Evolutionary conservation across 768 basidiomycete species (phyloP).

Genomic region (Cyathus striatus): DNA sequence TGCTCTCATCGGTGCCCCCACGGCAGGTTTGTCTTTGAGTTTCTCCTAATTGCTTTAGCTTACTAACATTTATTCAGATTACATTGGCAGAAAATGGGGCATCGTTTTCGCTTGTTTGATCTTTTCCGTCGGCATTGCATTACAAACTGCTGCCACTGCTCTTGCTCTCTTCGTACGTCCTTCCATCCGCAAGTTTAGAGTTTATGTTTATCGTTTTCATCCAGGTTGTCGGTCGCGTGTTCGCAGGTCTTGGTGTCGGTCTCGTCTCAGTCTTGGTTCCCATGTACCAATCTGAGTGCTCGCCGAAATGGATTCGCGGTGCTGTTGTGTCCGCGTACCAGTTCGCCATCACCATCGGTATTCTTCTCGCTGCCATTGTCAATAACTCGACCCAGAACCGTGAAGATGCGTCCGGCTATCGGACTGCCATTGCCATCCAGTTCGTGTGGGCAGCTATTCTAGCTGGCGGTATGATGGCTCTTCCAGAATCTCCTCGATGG

Average conservation of each 20-base stretch:
- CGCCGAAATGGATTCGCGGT: slow-evolving; percentile 75
- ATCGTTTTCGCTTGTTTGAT: slow-evolving; percentile 55
- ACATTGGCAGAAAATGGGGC: slow-evolving; percentile 50
- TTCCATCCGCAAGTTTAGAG: too few relatives aligned
- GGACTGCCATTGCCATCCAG: slow-evolving; percentile 69
- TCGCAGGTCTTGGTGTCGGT: slow-evolving; percentile 75
- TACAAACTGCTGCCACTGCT: slow-evolving; percentile 63
- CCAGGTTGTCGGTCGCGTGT: slow-evolving; percentile 21
- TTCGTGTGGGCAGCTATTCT: slow-evolving; percentile 77
- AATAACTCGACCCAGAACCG: slow-evolving; percentile 58
- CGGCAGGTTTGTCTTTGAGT: slow-evolving; percentile 30
- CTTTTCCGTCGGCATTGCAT: slow-evolving; percentile 57
- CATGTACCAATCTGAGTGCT: slow-evolving; percentile 42
- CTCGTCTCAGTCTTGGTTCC: slow-evolving; percentile 62
- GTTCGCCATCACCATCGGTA: slow-evolving; percentile 70
- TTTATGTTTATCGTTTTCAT: neutral
- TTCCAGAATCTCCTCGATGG: slow-evolving; percentile 56
- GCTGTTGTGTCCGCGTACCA: slow-evolving; percentile 64
- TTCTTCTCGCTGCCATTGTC: slow-evolving; percentile 64
- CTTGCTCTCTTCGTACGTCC: too few relatives aligned
- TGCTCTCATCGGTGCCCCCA: slow-evolving; percentile 39
- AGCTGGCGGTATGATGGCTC: slow-evolving; percentile 63
- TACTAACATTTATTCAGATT: too few relatives aligned
- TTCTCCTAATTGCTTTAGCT: too few relatives aligned
- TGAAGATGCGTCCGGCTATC: slow-evolving; percentile 45